Base-by-base conservation (phyloP, 2,329 filamentous ascomycete species). In the Ramularia endophylla region DNA sequence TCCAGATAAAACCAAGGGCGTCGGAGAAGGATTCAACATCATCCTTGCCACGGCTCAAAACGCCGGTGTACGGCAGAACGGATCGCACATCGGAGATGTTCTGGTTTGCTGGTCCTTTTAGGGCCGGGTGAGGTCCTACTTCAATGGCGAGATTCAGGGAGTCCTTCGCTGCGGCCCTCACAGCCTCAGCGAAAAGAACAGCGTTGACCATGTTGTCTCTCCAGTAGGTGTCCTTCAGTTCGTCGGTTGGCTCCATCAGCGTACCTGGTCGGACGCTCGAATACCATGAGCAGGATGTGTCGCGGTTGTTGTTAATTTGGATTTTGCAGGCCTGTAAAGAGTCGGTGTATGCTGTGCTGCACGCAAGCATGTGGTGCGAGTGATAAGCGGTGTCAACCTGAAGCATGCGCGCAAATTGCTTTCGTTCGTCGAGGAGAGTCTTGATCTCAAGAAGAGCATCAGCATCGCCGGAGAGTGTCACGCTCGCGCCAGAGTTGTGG, bases 391-490 rank as follows among this genome's bases (percentile, higher is more conserved):
- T 62, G 17, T 67, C 62, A 5, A 72, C 65, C 20, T 63, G 58
- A 1, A 74, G 60, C 12, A 57, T 41, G 2, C 65, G 57, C 4
- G 56, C 58, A 45, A 73, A 72, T 3, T 58, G 57, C 3, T 61
- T 55, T 16, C 62, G 46, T 4, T 58, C 51, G 0, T 64, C 55
- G 1, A 73, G 45, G 0, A 55, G 47, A 1, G 45, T 39, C 6
- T 62, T 55, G 0, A 54, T 47, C 25, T 62, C 52, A 0, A 59
- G 40, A 3, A 73, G 61, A 4, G 57, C 60, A 45, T 63, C 50
- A 5, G 33, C 38, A 13, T 72, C 67, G 0, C 72, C 72, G 7
- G 69, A 71, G 0, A 73, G 29, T 0, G 72, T 75, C 1, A 71
- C 58, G 18, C 64, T 67, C 0, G 52, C 41, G 1, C 66, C 59